These are phyloP conservation scores for Clavariopsis aquatica DNA, from an alignment of 495 filamentous ascomycete genomes.

Conservation along the genomic window DNA sequence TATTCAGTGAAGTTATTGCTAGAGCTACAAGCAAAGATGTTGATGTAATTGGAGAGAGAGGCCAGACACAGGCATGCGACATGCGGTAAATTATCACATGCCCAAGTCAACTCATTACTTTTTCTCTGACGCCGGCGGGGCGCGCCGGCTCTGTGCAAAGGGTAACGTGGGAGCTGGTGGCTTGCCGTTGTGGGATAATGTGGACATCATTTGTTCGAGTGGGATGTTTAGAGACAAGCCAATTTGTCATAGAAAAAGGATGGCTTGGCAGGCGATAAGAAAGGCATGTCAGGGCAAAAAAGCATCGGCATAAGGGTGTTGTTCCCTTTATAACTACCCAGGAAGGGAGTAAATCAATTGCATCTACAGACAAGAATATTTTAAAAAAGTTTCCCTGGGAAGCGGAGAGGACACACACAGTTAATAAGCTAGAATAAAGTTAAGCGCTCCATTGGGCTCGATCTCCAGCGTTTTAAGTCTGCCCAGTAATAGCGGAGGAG, in stretches of 20 bases:
- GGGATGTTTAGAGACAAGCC: conserved; percentile 5
- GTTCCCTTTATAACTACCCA: too few species aligned
- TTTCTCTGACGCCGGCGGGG: not conserved
- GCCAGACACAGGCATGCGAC: not conserved
- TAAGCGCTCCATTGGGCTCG: not conserved
- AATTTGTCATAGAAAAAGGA: conserved; percentile 17
- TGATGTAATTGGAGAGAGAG: not conserved
- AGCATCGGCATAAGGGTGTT: too few species aligned
- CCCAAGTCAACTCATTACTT: not conserved
- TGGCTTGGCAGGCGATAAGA: conserved; percentile 19
- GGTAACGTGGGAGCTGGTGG: not conserved
- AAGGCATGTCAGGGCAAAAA: not conserved
- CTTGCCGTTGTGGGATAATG: conserved; percentile 4
- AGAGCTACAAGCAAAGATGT: too few species aligned
- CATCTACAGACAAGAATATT: too few species aligned
- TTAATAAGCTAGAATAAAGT: not conserved
- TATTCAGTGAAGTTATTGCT: too few species aligned
- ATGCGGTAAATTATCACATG: not conserved
- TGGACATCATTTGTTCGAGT: not conserved
- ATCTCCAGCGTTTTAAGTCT: not conserved
- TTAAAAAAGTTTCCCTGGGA: too few species aligned
- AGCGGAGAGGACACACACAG: not conserved
- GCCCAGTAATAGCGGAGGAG: not conserved
- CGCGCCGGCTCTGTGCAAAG: not conserved
- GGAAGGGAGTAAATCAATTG: too few species aligned